Conservation (phyloP, 2,329 filamentous ascomycete genomes). For the Bipolaris gigantea region DNA sequence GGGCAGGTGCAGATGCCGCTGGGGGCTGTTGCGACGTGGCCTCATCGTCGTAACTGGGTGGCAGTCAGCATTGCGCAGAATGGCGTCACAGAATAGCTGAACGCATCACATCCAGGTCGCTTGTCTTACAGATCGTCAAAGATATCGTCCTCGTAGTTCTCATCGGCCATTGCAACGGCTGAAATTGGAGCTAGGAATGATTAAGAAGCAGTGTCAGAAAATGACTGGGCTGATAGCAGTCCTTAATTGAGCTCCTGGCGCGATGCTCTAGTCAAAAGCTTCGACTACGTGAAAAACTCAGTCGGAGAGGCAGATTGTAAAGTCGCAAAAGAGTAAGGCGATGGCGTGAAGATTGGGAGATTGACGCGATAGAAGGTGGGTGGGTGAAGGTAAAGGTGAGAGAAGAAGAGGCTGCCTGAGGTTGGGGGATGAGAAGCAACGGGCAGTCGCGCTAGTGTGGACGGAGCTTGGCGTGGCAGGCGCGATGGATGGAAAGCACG, state of each 20-base stretch:
- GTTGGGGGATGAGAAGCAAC: slow-evolving; percentile 25
- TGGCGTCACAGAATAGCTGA: not conserved
- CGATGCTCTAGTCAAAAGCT: not conserved
- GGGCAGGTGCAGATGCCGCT: slow-evolving; percentile 25
- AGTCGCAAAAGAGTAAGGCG: not conserved
- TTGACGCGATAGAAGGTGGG: not conserved
- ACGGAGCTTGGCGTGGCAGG: slow-evolving; percentile 26
- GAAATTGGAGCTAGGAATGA: not conserved
- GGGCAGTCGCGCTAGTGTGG: slow-evolving; percentile 11
- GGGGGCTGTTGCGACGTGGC: slow-evolving; percentile 32
- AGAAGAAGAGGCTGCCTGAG: slow-evolving; percentile 24
- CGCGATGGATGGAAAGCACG: slow-evolving; percentile 10
- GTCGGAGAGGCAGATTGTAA: not conserved
- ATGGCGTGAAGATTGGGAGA: not conserved
- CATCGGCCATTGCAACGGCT: slow-evolving; percentile 68
- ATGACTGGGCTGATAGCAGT: not conserved
- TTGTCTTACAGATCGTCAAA: slow-evolving; percentile 86
- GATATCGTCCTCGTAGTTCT: slow-evolving; percentile 89
- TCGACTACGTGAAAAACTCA: not conserved
- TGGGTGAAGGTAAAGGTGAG: slow-evolving; percentile 5
- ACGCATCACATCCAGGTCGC: not conserved
- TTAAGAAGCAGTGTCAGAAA: not conserved
- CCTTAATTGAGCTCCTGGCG: not conserved
- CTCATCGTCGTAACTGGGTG: slow-evolving; percentile 47
- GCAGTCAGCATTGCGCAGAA: slow-evolving; percentile 14